Conservation (phyloP, 2,329 filamentous ascomycete species). For the Ilyonectria robusta region DNA sequence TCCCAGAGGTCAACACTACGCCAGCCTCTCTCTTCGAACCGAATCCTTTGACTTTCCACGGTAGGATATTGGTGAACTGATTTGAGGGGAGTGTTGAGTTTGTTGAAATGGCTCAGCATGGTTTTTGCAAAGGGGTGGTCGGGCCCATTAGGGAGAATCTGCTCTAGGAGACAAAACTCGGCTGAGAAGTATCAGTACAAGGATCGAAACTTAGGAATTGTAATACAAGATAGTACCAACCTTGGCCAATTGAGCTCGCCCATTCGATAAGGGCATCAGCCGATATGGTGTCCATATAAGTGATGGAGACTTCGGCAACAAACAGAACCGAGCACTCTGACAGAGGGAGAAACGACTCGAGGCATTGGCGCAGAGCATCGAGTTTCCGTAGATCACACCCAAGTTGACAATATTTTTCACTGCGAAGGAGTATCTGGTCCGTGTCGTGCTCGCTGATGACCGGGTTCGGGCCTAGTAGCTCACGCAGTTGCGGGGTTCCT, state of each 20-base stretch:
- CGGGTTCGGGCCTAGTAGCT: slow-evolving; percentile 51
- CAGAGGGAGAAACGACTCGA: slow-evolving; percentile 72
- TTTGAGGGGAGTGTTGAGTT: slow-evolving; percentile 83
- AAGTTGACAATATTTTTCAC: slow-evolving; percentile 81
- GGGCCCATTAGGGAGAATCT: slow-evolving; percentile 83
- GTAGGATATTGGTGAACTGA: slow-evolving; percentile 80
- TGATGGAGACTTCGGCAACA: slow-evolving; percentile 90
- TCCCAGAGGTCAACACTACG: slow-evolving; percentile 71
- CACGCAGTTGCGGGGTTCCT: slow-evolving; percentile 70
- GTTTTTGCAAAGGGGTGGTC: slow-evolving; percentile 87
- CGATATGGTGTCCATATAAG: slow-evolving; percentile 84
- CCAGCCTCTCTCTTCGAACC: slow-evolving; percentile 83
- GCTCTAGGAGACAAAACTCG: slow-evolving; percentile 89
- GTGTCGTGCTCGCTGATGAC: slow-evolving; percentile 56
- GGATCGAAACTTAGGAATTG: not conserved
- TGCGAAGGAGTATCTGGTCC: slow-evolving; percentile 70
- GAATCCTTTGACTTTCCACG: slow-evolving; percentile 73
- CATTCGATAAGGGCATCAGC: slow-evolving; percentile 84
- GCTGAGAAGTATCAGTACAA: slow-evolving; percentile 53
- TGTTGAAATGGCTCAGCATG: slow-evolving; percentile 88
- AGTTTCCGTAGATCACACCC: slow-evolving; percentile 86
- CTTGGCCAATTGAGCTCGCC: slow-evolving; percentile 79
- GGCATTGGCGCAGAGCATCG: slow-evolving; percentile 68
- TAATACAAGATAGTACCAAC: slow-evolving; percentile 60
- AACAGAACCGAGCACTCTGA: slow-evolving; percentile 78